These are phyloP conservation scores for Claviceps sp. DNA, from an alignment of 2,329 filamentous ascomycete species.

Conservation along the genomic window DNA sequence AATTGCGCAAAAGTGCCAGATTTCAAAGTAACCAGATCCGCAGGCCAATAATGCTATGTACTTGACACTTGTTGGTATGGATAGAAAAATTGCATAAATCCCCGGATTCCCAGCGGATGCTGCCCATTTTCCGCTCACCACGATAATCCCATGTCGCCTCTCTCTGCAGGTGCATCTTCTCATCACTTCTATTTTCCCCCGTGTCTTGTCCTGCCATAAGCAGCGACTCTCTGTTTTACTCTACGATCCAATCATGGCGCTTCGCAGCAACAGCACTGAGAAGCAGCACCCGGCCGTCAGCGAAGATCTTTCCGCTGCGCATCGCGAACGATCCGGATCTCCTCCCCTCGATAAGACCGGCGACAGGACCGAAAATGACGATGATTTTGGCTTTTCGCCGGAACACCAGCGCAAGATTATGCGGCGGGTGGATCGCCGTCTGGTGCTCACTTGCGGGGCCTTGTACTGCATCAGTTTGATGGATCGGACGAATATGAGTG, in stretches of 20 bases:
- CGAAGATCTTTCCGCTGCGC: conserved; percentile 6
- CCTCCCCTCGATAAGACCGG: conserved; percentile 11
- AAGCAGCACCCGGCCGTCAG: conserved; percentile 8
- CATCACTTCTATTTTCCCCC: no score
- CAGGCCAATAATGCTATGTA: no score
- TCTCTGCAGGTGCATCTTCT: no score
- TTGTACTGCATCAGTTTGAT: conserved; percentile 67
- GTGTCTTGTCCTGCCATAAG: no score
- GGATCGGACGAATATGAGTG: conserved; percentile 66
- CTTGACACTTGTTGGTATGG: no score
- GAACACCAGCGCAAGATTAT: conserved; percentile 58
- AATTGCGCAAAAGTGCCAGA: no score
- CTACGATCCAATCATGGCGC: conserved; percentile 11
- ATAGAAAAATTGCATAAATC: no score
- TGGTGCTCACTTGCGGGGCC: conserved; percentile 46
- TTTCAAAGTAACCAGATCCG: no score
- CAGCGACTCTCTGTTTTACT: no score
- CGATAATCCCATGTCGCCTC: no score
- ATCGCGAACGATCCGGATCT: conserved; percentile 12
- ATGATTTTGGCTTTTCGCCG: conserved; percentile 36
- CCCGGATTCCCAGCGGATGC: no score
- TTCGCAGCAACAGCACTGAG: conserved; percentile 10
- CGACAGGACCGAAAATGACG: conserved; percentile 32
- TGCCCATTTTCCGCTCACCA: no score
- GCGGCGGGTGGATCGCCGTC: conserved; percentile 51